Conservation (phyloP, 139 green algal genomes). For the Pleodorina starrii region DNA sequence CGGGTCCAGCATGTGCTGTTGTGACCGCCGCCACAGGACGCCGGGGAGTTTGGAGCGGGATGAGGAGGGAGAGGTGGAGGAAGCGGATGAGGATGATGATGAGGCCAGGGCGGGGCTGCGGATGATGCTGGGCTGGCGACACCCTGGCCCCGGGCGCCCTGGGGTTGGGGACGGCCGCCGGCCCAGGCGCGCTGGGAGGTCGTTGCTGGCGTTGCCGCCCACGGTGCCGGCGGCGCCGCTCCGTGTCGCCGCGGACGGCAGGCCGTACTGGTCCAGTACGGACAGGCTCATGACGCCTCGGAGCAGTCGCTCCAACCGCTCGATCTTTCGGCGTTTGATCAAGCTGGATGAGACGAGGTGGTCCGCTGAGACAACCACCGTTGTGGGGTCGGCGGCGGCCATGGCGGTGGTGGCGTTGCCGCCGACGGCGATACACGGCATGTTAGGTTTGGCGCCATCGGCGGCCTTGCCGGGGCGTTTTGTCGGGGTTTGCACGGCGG, state of each 20-base stretch:
- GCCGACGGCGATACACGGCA: too few species aligned
- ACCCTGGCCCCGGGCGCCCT: too few species aligned
- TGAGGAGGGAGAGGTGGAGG: not conserved
- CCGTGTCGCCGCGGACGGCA: not conserved
- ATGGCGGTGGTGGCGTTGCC: too few species aligned
- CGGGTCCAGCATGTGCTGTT: not conserved
- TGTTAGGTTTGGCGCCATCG: not conserved
- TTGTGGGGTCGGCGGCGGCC: not conserved
- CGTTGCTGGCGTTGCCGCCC: not conserved
- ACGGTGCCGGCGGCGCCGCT: too few species aligned
- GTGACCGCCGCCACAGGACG: not conserved
- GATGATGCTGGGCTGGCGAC: too few species aligned
- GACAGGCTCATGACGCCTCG: not conserved
- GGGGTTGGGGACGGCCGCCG: not conserved
- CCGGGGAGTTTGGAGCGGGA: not conserved
- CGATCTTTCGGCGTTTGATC: slow-evolving; percentile 9
- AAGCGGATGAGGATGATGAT: not conserved
- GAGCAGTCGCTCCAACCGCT: slow-evolving; percentile 27
- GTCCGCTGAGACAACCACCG: not conserved
- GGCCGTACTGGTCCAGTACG: not conserved
- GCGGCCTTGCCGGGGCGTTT: not conserved
- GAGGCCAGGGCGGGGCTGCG: not conserved
- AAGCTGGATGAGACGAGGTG: not conserved
- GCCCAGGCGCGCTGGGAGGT: not conserved
- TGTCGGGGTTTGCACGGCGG: not conserved